Percentiles rank a stretch among this genome's conserved stretches.
Evolutionary conservation across 1,284 basidiomycete species (phyloP).

Genomic region (Crucibulum parvulum): DNA sequence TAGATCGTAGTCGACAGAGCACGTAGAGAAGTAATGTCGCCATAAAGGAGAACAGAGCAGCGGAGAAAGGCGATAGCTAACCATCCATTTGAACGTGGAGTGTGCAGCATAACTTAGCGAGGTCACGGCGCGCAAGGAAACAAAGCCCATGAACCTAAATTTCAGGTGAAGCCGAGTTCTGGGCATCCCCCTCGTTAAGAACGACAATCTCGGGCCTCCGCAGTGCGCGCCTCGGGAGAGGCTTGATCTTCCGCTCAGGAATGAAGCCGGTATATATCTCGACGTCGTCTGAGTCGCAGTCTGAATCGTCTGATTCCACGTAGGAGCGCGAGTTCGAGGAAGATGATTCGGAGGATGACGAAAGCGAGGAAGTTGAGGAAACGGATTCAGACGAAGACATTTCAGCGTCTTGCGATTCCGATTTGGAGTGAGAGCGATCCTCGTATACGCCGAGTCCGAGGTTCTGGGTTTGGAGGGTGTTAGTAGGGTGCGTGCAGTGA

Average conservation of each 20-base stretch:
- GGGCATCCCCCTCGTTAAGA: slow-evolving; percentile 13
- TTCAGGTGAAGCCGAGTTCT: too few relatives aligned
- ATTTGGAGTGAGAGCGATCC: slow-evolving; percentile 31
- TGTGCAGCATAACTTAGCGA: too few relatives aligned
- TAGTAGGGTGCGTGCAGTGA: slow-evolving; percentile 2
- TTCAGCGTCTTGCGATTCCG: slow-evolving; percentile 30
- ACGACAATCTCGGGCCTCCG: slow-evolving; percentile 28
- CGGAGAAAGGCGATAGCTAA: too few relatives aligned
- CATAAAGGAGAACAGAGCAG: too few relatives aligned
- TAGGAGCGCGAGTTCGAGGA: slow-evolving; percentile 20
- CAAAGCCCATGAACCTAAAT: too few relatives aligned
- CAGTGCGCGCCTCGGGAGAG: slow-evolving; percentile 45
- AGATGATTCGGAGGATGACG: slow-evolving; percentile 19
- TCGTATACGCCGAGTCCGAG: slow-evolving; percentile 72
- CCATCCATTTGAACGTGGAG: too few relatives aligned
- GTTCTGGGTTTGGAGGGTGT: slow-evolving; percentile 45
- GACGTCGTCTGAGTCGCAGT: slow-evolving; percentile 34
- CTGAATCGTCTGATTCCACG: slow-evolving; percentile 25
- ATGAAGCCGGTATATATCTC: slow-evolving; percentile 43
- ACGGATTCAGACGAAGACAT: slow-evolving; percentile 33
- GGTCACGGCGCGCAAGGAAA: too few relatives aligned
- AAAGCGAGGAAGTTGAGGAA: slow-evolving; percentile 31
- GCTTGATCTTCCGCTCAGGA: slow-evolving; percentile 43
- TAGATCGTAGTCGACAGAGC: too few relatives aligned
- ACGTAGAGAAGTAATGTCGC: too few relatives aligned